A percentile compares a stretch with the other conserved stretches of the same genome.
Conservation (phyloP, 106 monocot species). For the Platanthera guangdongensis region DNA sequence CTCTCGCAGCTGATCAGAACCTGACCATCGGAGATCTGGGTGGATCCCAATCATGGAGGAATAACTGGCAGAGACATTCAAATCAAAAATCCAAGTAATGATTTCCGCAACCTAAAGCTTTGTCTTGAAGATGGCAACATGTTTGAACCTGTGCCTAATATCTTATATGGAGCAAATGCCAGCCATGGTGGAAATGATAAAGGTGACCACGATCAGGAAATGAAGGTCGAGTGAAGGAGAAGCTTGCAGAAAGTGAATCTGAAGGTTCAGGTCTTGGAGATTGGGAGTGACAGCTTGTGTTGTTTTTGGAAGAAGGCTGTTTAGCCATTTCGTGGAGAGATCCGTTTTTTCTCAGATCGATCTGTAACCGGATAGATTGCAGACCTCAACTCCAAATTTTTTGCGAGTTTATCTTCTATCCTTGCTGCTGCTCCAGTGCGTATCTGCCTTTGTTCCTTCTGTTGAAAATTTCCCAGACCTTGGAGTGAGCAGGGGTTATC, state of each 20-base stretch:
- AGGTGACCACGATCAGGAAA: slow-evolving; percentile 8
- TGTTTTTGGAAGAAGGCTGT: slow-evolving; percentile 19
- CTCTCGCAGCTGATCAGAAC: no score
- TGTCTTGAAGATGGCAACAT: slow-evolving; percentile 16
- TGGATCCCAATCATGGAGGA: no score
- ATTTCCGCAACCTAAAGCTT: background rate
- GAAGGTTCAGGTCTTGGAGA: slow-evolving; percentile 5
- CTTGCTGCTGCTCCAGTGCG: no score
- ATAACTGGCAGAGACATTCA: background rate
- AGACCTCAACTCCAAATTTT: no score
- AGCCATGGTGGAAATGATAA: slow-evolving; percentile 10
- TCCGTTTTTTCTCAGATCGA: slow-evolving; percentile 20
- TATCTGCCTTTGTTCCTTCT: no score
- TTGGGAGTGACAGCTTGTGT: slow-evolving; percentile 8
- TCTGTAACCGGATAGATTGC: no score
- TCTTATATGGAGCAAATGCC: slow-evolving; percentile 20
- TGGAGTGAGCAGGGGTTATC: no score
- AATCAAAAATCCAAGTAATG: background rate
- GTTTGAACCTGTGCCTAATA: slow-evolving; percentile 13
- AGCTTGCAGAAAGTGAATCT: slow-evolving; percentile 26
- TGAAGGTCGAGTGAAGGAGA: slow-evolving; percentile 15
- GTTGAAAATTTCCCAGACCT: no score
- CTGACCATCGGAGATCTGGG: no score
- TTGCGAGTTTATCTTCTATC: no score
- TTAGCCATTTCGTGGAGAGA: slow-evolving; percentile 18